A percentile compares a stretch with the other conserved stretches of the same genome.
These are phyloP conservation scores for Fusarium temperatum DNA, from an alignment of 2,329 filamentous ascomycete genomes.

Conservation along the genomic window DNA sequence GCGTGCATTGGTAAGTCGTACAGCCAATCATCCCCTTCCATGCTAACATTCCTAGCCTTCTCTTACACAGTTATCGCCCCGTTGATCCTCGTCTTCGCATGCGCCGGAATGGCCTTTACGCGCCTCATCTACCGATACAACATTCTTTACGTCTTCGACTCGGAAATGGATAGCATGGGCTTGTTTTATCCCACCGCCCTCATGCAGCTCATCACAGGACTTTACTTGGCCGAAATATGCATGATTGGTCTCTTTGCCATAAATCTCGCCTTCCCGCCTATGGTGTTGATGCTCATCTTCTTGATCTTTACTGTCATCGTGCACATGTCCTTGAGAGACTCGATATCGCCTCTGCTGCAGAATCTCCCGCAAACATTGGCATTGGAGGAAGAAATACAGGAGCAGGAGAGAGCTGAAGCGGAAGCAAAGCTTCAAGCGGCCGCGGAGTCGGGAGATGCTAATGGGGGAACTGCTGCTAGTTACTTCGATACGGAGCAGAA, in stretches of 20 bases:
- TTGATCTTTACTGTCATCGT: slow-evolving; percentile 80
- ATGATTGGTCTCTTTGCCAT: slow-evolving; percentile 86
- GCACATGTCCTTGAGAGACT: slow-evolving; percentile 77
- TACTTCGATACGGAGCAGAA: slow-evolving; percentile 49
- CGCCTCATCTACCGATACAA: slow-evolving; percentile 93
- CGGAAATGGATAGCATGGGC: slow-evolving; percentile 85
- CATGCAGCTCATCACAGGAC: slow-evolving; percentile 83
- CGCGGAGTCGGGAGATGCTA: slow-evolving; percentile 35
- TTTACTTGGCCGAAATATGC: slow-evolving; percentile 85
- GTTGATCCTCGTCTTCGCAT: slow-evolving; percentile 82
- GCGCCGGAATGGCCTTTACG: slow-evolving; percentile 80
- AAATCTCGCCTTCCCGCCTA: slow-evolving; percentile 70
- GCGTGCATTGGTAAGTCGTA: slow-evolving; percentile 74
- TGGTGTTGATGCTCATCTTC: slow-evolving; percentile 80
- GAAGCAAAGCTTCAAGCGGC: slow-evolving; percentile 36
- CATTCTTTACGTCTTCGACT: slow-evolving; percentile 85
- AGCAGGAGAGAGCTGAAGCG: slow-evolving; percentile 59
- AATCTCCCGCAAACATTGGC: slow-evolving; percentile 80
- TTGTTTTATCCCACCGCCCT: slow-evolving; percentile 87
- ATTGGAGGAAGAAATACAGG: slow-evolving; percentile 60
- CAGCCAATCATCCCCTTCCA: too few relatives aligned
- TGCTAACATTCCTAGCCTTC: slow-evolving; percentile 64
- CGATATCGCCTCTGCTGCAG: slow-evolving; percentile 78
- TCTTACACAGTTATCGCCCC: slow-evolving; percentile 89
- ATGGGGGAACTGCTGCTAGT: slow-evolving; percentile 42